Conservation (phyloP, 768 basidiomycete species). For the Lactarius quietus region DNA sequence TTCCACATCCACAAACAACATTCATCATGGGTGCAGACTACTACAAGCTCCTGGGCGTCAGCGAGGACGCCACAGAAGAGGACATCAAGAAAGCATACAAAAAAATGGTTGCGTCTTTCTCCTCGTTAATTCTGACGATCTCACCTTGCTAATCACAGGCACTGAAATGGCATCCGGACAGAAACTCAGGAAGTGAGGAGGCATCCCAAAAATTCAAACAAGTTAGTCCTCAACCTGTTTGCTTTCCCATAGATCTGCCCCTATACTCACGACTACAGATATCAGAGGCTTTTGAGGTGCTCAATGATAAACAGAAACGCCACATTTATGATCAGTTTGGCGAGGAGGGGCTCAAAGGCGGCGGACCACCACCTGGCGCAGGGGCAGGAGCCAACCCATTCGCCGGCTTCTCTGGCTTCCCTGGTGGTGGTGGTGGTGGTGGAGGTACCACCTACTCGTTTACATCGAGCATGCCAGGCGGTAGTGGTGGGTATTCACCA, state of each 20-base stretch:
- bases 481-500: constrained; percentile 59
- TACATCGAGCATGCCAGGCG: constrained; percentile 31
- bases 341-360: constrained; percentile 88
- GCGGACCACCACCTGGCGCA: constrained; percentile 53
- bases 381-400: constrained; percentile 38
- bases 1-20: neutral
- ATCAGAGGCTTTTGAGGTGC: constrained; percentile 94
- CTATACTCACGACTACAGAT: constrained; percentile 47
- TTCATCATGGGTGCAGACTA: constrained; percentile 77
- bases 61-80: constrained; percentile 71
- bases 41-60: constrained; percentile 78
- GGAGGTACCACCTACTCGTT: constrained; percentile 56
- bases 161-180: constrained; percentile 93
- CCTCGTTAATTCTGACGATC: neutral
- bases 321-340: constrained; percentile 90
- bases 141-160: constrained; percentile 44
- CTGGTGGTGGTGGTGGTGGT: too few relatives aligned
- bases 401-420: constrained; percentile 40
- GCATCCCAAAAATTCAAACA: constrained; percentile 91
- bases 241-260: neutral
- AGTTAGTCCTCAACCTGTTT: constrained; percentile 39
- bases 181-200: constrained; percentile 81
- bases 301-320: constrained; percentile 83
- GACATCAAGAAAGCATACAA: constrained; percentile 94
- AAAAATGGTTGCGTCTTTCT: constrained; percentile 62